Evolutionary conservation across 2,329 filamentous ascomycete genomes (phyloP).

Genomic region (Alternaria dauci): DNA sequence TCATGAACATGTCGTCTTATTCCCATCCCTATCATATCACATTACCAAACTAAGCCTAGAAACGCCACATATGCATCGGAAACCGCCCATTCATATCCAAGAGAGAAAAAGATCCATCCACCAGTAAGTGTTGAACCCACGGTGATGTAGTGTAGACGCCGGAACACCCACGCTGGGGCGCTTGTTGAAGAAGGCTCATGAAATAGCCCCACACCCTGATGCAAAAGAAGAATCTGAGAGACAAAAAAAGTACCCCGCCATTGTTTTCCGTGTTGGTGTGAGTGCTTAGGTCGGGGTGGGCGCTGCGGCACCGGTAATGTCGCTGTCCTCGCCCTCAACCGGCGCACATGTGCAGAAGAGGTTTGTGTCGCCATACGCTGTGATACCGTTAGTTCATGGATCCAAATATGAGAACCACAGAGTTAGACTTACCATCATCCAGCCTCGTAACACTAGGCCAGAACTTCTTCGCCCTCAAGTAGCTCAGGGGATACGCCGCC

Average conservation of each 20-base stretch:
- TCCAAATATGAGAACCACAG: neutral
- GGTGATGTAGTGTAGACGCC: constrained; percentile 3
- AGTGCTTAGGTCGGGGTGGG: constrained; percentile 39
- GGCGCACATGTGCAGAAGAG: constrained; percentile 95
- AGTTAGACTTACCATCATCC: constrained; percentile 75
- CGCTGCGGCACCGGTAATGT: constrained; percentile 47
- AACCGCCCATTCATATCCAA: neutral
- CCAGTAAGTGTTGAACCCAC: constrained; percentile 6
- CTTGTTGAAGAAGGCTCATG: constrained; percentile 1
- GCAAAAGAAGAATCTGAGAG: neutral
- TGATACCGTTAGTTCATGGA: constrained; percentile 29
- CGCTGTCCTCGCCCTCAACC: constrained; percentile 63
- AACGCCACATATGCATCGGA: constrained; percentile 2
- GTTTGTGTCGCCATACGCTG: constrained; percentile 89
- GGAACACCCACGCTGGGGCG: constrained; percentile 1
- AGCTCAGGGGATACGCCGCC: constrained; percentile 86
- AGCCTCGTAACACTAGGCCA: constrained; percentile 89
- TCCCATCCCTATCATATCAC: neutral
- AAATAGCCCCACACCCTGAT: neutral
- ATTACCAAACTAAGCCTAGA: neutral
- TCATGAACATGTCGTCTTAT: neutral
- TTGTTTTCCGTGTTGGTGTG: neutral
- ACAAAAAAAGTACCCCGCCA: neutral
- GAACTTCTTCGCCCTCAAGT: constrained; percentile 94
- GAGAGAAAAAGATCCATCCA: neutral